Percentiles rank a stretch among this genome's conserved stretches.
These are phyloP conservation scores for Solanum paucissectum DNA, from an alignment of 257 asterid genomes.

Conservation along the genomic window DNA sequence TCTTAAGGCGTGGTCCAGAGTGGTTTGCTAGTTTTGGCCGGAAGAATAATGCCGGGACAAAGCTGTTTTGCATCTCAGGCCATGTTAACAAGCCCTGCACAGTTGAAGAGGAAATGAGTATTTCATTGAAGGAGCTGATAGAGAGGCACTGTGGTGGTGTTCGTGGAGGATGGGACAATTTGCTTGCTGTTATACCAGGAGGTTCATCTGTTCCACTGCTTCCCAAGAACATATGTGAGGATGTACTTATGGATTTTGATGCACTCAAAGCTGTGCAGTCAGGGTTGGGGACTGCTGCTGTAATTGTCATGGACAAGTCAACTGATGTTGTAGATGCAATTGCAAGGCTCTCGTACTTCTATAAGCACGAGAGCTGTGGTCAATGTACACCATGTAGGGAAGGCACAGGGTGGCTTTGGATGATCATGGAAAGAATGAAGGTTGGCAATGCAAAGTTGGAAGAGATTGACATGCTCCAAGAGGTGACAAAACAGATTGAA, in stretches of 20 bases:
- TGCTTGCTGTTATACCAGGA: conserved; percentile 93
- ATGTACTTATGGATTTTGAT: conserved; percentile 95
- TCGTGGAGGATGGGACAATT: conserved; percentile 97
- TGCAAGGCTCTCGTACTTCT: conserved; percentile 90
- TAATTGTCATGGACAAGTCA: conserved; percentile 96
- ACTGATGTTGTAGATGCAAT: conserved; percentile 95
- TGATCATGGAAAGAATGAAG: conserved; percentile 96
- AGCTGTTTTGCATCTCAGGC: conserved; percentile 88
- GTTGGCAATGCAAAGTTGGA: conserved; percentile 95
- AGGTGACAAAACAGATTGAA: conserved; percentile 97
- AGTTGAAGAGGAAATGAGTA: conserved; percentile 99
- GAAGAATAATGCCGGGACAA: conserved; percentile 91
- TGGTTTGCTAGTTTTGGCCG: conserved; percentile 97
- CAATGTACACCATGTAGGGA: conserved; percentile 99
- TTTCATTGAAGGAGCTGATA: conserved; percentile 75
- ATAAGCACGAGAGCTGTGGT: conserved; percentile 98
- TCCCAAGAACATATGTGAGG: conserved; percentile 77
- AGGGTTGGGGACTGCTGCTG: conserved; percentile 98
- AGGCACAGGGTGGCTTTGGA: conserved; percentile 99
- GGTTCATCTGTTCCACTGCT: conserved; percentile 94
- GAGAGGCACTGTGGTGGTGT: conserved; percentile 98
- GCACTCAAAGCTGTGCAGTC: conserved; percentile 97
- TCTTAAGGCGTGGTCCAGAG: conserved; percentile 94
- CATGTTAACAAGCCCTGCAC: conserved; percentile 99
- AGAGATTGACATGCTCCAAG: conserved; percentile 98